A percentile compares a stretch with the other conserved stretches of the same genome.
These are phyloP conservation scores for Fonsecaea multimorphosa DNA, from an alignment of 2,329 filamentous ascomycete species.

Conservation along the genomic window DNA sequence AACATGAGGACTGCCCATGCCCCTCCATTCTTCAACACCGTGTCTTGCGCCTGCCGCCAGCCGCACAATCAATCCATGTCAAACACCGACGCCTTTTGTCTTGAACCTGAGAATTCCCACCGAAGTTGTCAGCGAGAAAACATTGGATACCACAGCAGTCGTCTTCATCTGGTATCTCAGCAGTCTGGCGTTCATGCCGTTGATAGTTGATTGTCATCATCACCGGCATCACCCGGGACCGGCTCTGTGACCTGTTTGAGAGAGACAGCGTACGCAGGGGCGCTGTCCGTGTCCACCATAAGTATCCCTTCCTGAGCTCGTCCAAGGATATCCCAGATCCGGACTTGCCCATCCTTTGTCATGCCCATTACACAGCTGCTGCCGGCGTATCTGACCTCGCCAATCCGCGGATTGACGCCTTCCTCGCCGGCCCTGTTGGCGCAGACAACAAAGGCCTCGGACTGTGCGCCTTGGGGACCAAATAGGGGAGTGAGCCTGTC, in stretches of 20 bases:
- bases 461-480: constrained; percentile 35
- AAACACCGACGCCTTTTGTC: not conserved
- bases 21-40: too few species aligned
- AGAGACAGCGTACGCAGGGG: constrained; percentile 42
- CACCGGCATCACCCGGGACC: not conserved
- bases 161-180: not conserved
- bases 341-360: constrained; percentile 44
- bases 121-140: too few species aligned
- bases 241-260: constrained; percentile 16
- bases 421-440: constrained; percentile 55
- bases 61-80: not conserved
- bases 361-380: constrained; percentile 54
- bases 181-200: constrained; percentile 3
- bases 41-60: not conserved
- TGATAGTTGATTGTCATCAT: not conserved
- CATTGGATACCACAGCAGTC: not conserved
- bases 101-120: too few species aligned
- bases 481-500: constrained; percentile 62
- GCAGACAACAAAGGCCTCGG: constrained; percentile 54
- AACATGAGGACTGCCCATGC: not conserved
- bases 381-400: constrained; percentile 54
- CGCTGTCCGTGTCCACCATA: constrained; percentile 53
- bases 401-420: constrained; percentile 46
- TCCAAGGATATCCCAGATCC: constrained; percentile 55
- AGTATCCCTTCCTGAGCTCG: constrained; percentile 53